Evolutionary conservation across 805 yeast species (phyloP).

Genomic region (Ogataea paradorogensis): DNA sequence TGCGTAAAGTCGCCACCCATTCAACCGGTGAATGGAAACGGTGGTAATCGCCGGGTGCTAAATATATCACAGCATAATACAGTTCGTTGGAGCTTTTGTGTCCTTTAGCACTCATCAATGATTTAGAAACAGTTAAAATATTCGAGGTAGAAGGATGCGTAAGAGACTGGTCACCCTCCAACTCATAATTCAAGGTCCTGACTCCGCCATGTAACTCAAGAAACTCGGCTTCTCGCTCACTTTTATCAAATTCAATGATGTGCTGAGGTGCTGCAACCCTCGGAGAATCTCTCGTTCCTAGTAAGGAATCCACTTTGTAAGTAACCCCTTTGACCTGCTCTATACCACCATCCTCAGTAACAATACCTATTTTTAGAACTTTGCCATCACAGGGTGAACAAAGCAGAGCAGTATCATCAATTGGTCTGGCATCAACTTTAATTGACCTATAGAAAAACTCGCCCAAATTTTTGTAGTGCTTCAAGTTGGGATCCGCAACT

Average conservation of each 20-base stretch:
- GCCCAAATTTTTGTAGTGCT: conserved; percentile 72
- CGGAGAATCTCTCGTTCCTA: conserved; percentile 54
- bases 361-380: conserved; percentile 79
- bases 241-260: conserved; percentile 29
- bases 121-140: conserved; percentile 21
- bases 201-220: conserved; percentile 14
- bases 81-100: conserved; percentile 51
- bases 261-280: conserved; percentile 56
- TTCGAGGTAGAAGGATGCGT: conserved; percentile 28
- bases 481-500: conserved; percentile 77
- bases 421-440: conserved; percentile 74
- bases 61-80: conserved; percentile 85
- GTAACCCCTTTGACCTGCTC: conserved; percentile 98
- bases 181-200: conserved; percentile 41
- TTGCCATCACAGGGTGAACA: conserved; percentile 95
- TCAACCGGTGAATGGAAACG: conserved; percentile 93
- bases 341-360: conserved; percentile 69
- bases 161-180: conserved; percentile 66
- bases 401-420: conserved; percentile 58
- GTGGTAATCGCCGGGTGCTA: conserved; percentile 98
- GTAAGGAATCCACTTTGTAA: conserved; percentile 80
- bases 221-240: conserved; percentile 18
- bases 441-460: conserved; percentile 89
- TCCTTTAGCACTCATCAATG: conserved; percentile 3
- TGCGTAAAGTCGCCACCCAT: conserved; percentile 92